Percentiles rank a stretch among this genome's conserved stretches.
These are phyloP conservation scores for Fusarium keratoplasticum DNA, from an alignment of 2,329 filamentous ascomycete genomes.

Conservation along the genomic window DNA sequence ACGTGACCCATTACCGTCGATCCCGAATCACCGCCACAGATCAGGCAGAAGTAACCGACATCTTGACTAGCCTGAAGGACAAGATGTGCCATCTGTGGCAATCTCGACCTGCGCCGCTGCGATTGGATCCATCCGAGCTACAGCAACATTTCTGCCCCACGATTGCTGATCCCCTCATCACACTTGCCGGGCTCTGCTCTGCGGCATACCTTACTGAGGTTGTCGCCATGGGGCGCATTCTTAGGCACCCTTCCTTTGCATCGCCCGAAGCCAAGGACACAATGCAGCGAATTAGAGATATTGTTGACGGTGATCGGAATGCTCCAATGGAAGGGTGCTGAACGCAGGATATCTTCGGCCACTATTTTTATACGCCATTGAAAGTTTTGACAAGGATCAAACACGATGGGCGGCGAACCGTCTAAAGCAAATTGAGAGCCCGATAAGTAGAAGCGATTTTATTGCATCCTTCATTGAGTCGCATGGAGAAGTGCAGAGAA, in stretches of 20 bases:
- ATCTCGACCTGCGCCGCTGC: neutral
- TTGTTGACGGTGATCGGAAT: neutral
- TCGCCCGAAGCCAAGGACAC: neutral
- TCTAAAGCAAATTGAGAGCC: constrained; percentile 1
- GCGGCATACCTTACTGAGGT: neutral
- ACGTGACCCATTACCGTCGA: neutral
- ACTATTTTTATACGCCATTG: neutral
- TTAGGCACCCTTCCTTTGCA: neutral
- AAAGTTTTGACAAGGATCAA: neutral
- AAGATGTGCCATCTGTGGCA: neutral
- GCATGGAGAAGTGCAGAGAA: constrained; percentile 14
- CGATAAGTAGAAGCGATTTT: constrained; percentile 17
- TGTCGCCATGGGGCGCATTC: neutral
- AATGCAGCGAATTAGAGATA: neutral
- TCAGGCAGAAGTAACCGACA: neutral
- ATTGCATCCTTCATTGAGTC: constrained; percentile 16
- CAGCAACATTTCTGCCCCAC: neutral
- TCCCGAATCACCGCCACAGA: neutral
- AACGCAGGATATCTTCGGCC: neutral
- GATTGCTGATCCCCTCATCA: neutral
- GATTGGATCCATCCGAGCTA: neutral
- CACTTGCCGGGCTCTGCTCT: neutral
- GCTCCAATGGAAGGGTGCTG: neutral
- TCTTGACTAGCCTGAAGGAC: neutral
- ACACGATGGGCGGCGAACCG: neutral